These are phyloP conservation scores for Phellopilus nigrolimitatus DNA, from an alignment of 1,284 basidiomycete species.

Conservation along the genomic window DNA sequence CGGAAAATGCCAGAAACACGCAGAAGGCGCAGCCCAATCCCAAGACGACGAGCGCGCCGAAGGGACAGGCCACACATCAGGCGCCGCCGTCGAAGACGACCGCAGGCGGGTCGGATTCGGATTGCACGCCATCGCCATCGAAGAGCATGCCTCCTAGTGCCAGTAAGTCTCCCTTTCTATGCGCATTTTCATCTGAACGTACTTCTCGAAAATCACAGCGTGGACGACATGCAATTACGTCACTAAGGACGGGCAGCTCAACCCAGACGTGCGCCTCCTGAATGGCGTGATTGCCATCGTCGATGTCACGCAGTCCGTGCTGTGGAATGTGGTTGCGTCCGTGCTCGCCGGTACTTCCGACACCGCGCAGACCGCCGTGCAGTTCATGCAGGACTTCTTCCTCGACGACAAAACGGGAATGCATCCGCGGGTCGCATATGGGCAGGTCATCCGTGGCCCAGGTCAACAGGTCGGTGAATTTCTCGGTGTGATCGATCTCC, in stretches of 20 bases:
- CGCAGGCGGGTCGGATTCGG: constrained; percentile 13
- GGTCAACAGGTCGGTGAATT: constrained; percentile 46
- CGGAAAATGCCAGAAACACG: constrained; percentile 20
- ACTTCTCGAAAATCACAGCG: constrained; percentile 36
- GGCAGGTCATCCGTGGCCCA: constrained; percentile 61
- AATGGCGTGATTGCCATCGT: constrained; percentile 51
- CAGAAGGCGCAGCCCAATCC: constrained; percentile 26
- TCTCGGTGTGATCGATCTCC: constrained; percentile 62
- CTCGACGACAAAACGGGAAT: constrained; percentile 51
- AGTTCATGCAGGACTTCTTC: constrained; percentile 56
- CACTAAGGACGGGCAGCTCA: constrained; percentile 54
- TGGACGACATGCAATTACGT: constrained; percentile 59
- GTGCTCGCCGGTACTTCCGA: constrained; percentile 38
- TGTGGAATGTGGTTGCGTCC: constrained; percentile 59
- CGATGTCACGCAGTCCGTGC: constrained; percentile 51
- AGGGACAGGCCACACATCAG: constrained; percentile 5
- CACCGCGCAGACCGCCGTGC: constrained; percentile 38
- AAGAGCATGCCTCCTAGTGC: constrained; percentile 38
- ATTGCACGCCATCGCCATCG: constrained; percentile 42
- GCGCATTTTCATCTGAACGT: not conserved
- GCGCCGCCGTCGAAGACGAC: constrained; percentile 16
- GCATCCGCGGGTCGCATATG: constrained; percentile 67
- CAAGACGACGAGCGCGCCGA: constrained; percentile 7
- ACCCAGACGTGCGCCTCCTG: constrained; percentile 57
- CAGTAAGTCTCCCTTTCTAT: constrained; percentile 33